These are phyloP conservation scores for Pterulicium gracile DNA, from an alignment of 1,284 basidiomycete species.

Conservation along the genomic window DNA sequence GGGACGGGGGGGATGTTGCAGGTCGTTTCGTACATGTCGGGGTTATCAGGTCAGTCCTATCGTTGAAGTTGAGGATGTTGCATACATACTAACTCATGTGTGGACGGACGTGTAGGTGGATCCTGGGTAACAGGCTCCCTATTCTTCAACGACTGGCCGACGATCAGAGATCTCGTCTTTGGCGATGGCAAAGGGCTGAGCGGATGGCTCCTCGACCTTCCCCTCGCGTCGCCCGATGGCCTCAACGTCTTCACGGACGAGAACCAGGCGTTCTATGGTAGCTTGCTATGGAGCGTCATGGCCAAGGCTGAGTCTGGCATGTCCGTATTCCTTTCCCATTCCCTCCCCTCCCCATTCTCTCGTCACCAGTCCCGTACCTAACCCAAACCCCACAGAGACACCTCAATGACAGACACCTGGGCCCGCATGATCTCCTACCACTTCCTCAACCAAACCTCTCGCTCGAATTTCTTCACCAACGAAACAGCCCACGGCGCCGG, in stretches of 20 bases:
- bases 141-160: conserved; percentile 48
- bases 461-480: conserved; percentile 50
- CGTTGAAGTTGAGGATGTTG: conserved; percentile 2
- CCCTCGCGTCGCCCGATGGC: conserved; percentile 42
- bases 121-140: conserved; percentile 55
- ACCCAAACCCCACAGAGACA: no score
- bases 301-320: conserved; percentile 42
- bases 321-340: conserved; percentile 23
- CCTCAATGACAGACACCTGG: conserved; percentile 54
- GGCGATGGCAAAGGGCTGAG: conserved; percentile 34
- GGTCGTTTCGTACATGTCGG: conserved; percentile 49
- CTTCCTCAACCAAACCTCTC: conserved; percentile 51
- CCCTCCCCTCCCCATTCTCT: conserved; percentile 7
- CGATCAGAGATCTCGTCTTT: conserved; percentile 37
- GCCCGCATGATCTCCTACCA: conserved; percentile 55
- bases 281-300: conserved; percentile 43
- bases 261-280: conserved; percentile 51
- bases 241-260: conserved; percentile 28
- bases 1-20: conserved; percentile 62
- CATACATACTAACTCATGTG: not conserved
- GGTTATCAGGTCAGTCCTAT: conserved; percentile 40
- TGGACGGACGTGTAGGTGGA: conserved; percentile 32
- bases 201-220: conserved; percentile 52
- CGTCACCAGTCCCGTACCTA: not conserved
- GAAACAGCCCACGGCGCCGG: conserved; percentile 50